These are phyloP conservation scores for Angomonas deanei DNA, from an alignment of 208 protist species.

Conservation along the genomic window DNA sequence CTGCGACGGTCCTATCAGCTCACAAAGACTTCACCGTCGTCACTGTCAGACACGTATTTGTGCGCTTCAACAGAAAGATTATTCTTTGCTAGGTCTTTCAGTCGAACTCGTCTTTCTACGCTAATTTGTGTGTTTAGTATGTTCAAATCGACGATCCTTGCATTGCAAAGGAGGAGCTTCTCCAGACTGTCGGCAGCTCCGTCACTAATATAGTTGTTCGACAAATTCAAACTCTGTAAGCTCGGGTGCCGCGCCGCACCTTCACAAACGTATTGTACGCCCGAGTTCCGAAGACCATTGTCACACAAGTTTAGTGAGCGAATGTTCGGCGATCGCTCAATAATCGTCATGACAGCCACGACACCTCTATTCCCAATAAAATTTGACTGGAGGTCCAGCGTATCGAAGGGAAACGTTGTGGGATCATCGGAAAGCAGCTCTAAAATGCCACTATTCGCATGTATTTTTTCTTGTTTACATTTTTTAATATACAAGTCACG, in stretches of 20 bases:
- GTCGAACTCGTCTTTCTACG: conserved; percentile 60
- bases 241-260: conserved; percentile 40
- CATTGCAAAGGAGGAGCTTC: conserved; percentile 49
- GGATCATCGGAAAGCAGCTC: conserved; percentile 51
- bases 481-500: conserved; percentile 73
- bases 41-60: too few relatives aligned
- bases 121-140: conserved; percentile 86
- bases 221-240: conserved; percentile 71
- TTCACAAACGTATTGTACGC: conserved; percentile 46
- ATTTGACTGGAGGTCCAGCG: conserved; percentile 75
- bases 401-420: conserved; percentile 25
- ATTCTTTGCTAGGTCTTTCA: conserved; percentile 14
- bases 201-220: conserved; percentile 88
- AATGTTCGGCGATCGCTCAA: conserved; percentile 56
- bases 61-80: background rate
- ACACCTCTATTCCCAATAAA: conserved; percentile 88
- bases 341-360: conserved; percentile 48
- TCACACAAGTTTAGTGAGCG: conserved; percentile 46
- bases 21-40: too few relatives aligned
- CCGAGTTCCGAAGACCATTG: conserved; percentile 86
- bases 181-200: conserved; percentile 64
- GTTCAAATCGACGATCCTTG: conserved; percentile 48
- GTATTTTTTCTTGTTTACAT: conserved; percentile 61
- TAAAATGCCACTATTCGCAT: conserved; percentile 67
- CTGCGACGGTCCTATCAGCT: too few relatives aligned